A percentile compares a stretch with the other conserved stretches of the same genome.
Evolutionary conservation across 192 early-diverging fungal species (phyloP).

Genomic region (Gonapodya prolifera): DNA sequence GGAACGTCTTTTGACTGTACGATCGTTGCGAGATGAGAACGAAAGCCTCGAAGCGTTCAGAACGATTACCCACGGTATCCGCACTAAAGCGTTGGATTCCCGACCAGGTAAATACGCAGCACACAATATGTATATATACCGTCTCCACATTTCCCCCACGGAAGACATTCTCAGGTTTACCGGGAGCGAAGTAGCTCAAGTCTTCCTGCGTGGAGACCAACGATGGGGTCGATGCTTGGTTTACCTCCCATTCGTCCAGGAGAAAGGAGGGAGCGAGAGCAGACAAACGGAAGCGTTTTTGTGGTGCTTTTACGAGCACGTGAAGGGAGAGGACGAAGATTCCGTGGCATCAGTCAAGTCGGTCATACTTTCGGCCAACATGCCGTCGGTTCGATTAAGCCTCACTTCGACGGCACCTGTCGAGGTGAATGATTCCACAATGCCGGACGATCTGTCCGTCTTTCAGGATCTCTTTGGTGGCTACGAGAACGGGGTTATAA

Average conservation of each 20-base stretch:
- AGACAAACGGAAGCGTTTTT: neutral
- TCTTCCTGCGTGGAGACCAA: neutral
- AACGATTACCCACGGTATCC: neutral
- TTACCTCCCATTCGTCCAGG: neutral
- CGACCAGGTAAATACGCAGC: neutral
- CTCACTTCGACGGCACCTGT: neutral
- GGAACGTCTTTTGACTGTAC: neutral
- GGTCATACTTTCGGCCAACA: neutral
- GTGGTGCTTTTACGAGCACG: neutral
- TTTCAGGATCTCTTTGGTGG: neutral
- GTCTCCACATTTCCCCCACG: neutral
- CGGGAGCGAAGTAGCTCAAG: neutral
- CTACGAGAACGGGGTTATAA: neutral
- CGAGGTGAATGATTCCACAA: neutral
- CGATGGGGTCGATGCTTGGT: neutral
- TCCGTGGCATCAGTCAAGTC: neutral
- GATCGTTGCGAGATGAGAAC: neutral
- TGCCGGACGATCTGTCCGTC: neutral
- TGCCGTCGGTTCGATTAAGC: neutral
- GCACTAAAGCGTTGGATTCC: neutral
- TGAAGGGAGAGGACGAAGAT: neutral
- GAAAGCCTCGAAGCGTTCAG: neutral
- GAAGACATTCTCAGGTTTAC: neutral
- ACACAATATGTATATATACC: neutral
- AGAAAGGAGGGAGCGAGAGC: neutral